Evolutionary conservation across 2,329 filamentous ascomycete species (phyloP).

Genomic region (Botrytis byssoidea): DNA sequence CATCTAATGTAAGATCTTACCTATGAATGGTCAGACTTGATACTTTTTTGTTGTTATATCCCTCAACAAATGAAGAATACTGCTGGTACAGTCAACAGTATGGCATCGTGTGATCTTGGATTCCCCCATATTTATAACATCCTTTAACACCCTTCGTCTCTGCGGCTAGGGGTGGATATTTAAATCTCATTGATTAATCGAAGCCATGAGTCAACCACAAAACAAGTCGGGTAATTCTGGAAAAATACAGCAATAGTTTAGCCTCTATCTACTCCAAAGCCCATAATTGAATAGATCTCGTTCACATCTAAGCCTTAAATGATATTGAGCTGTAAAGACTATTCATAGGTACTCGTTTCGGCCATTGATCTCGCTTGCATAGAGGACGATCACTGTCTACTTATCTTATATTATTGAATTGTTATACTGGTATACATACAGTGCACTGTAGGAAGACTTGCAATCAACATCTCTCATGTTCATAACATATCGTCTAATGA

Average conservation of each 20-base stretch:
- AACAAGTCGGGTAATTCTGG: neutral
- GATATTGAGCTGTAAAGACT: neutral
- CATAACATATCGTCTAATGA: neutral
- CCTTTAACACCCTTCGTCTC: neutral
- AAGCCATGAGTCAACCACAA: neutral
- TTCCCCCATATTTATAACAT: neutral
- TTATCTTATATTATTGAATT: neutral
- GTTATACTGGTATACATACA: neutral
- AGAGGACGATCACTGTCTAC: neutral
- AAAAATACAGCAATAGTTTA: neutral
- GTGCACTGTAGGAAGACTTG: neutral
- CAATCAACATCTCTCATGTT: neutral
- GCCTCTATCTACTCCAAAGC: neutral
- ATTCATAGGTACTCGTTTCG: neutral
- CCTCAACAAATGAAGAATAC: neutral
- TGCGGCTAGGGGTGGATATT: neutral
- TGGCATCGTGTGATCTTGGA: neutral
- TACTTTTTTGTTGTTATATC: neutral
- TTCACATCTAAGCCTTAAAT: neutral
- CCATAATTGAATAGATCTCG: neutral
- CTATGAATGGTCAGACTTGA: neutral
- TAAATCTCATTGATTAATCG: neutral
- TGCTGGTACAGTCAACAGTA: neutral
- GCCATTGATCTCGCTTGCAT: neutral
- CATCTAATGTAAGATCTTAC: neutral